Evolutionary conservation across 257 asterid species (phyloP), one percentile per base, ranked within the genome.

Genomic region (Gentiana macrophylla): DNA sequence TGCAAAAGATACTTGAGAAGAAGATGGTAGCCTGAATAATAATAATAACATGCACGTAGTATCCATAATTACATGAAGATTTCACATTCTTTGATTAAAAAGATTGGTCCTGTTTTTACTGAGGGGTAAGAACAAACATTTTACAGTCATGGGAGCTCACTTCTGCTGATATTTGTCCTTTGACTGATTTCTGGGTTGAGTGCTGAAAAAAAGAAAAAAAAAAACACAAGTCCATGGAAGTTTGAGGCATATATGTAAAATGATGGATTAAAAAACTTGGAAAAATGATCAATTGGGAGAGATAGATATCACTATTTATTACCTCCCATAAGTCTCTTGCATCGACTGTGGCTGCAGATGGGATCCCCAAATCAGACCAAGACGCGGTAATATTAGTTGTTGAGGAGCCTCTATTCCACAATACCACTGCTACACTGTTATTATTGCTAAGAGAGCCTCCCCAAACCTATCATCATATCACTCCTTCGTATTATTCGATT

Each of bases 251-350:
- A 53, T 53, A 32, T 49, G 2, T 2, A 37, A 5, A 12, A 3
- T 35, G 50, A 10, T 24, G 24, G 24, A 24, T 24, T 0, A 24
- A 1, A 8, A 11, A 49, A n/a, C 5, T 6, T 49, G 6, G 4
- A 49, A 49, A 49, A 6, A 49, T 49, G 4, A 11, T 11, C 5
- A 36, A n/a, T 2, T 6, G 3, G 3, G 2, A 0, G 24, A 24
- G 24, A 24, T 15, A 15, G 1, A 24, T 0, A 0, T 24, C 24
- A 24, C 24, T 24, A 24, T 0, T 11, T 66, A 72, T 60, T 83
- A 89, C 97, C 65, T 53, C 83, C 97, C 95, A 89, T 59, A 86
- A n/a, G 56, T 89, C 95, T 69, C 90, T 69, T 37, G 86, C 95
- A 53, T 75, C 6, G 15, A 77, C 80, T 4, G 32, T 34, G 5